Evolutionary conservation across 192 early-diverging fungal genomes (phyloP), one percentile per base, ranked within the genome.

Genomic region (Rhizophagus clarus): DNA sequence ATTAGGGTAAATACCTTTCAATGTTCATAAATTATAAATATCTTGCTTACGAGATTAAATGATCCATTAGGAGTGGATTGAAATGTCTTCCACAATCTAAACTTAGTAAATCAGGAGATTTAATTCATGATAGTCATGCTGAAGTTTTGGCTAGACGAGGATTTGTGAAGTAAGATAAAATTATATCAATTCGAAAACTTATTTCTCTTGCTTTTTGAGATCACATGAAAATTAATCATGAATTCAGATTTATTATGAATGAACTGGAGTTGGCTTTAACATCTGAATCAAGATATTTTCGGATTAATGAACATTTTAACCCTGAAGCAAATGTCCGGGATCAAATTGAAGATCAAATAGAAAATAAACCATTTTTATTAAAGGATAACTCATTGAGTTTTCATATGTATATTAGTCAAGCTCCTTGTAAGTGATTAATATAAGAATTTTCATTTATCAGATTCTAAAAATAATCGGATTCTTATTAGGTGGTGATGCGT

Each of bases 91-190:
- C 89, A 42, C 80, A 83, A 40, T 85, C 82, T 60, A 90, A 92
- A 82, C 85, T 93, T 37, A 84, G 86, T 75, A 76, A 61, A 1
- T 83, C 83, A 37, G 95, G 96, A 32, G 91, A 92, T 69, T 51
- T 88, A 7, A 77, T 98, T 0, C 90, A 94, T 82, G 96, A 98
- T 86, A 89, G 88, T 80, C 96, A 98, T 84, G 96, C 95, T 2
- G 96, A 98, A 84, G 84, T 98, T 0, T 81, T 98, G n/a, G 93
- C 94, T 37, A 90, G 95, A 17, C 88, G 96, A 68, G 89, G 88
- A 29, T 90, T 98, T 74, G 80, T 93, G 37, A 88, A 87, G 90
- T 95, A 90, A 34, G 74, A 70, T 49, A n/a, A n/a, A n/a, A n/a
- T n/a, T n/a, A n/a, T n/a, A 31, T 12, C 47, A 1, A 24, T 10